A percentile compares a stretch with the other conserved stretches of the same genome.
phyloP scores from a whole-genome alignment of 23 red algal species.

The Cyanidioschyzon merolae region DNA sequence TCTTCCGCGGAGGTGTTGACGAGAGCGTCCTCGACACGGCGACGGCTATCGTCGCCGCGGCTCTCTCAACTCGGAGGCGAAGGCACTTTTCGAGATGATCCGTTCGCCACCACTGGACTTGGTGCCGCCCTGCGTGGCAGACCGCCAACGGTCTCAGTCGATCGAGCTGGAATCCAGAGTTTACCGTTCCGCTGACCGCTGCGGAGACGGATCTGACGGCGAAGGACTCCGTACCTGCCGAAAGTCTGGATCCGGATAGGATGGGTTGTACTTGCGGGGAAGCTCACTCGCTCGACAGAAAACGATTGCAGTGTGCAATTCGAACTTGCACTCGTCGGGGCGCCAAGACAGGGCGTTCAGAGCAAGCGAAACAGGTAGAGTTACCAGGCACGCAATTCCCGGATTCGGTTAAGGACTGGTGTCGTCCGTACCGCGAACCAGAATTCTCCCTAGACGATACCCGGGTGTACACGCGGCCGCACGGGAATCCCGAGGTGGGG shows the following conservation, averaged over 20 bases:
- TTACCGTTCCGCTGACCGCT: background rate
- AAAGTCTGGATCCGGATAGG: background rate
- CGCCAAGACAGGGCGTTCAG: no score
- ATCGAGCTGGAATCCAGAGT: conserved; percentile 4
- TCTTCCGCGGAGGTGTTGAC: no score
- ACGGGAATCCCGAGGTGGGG: no score
- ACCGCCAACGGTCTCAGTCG: background rate
- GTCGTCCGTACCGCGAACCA: no score
- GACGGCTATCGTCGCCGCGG: background rate
- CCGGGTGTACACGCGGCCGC: no score
- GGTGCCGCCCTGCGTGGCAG: background rate
- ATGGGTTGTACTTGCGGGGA: background rate
- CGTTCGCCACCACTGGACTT: background rate
- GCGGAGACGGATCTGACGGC: background rate
- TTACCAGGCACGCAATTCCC: no score
- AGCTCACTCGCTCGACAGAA: background rate
- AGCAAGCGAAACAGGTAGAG: no score
- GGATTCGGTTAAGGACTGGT: no score
- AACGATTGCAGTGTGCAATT: background rate
- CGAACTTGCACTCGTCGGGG: no score
- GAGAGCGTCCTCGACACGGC: no score
- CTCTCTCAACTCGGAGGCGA: background rate
- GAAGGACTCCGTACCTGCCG: background rate
- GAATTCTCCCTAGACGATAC: no score
- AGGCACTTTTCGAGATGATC: background rate